Evolutionary conservation across 139 green algal genomes (phyloP).

Genomic region (Tetradesmus lagerheimii): DNA sequence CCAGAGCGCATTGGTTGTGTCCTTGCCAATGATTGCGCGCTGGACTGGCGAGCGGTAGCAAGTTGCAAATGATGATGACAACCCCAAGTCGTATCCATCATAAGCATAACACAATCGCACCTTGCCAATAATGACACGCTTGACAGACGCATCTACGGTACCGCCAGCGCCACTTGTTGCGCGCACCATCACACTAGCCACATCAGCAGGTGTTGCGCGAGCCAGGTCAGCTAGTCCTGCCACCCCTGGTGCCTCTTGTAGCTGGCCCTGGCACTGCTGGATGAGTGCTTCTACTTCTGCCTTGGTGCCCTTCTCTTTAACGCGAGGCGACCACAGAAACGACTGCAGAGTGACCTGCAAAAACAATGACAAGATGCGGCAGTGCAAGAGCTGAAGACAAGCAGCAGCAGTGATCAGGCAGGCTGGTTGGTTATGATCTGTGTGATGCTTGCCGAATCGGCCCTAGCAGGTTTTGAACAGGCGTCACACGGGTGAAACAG

Average conservation of each 20-base stretch:
- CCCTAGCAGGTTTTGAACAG: no score
- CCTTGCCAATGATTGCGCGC: no score
- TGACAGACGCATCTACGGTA: conserved; percentile 50
- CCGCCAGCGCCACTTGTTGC: not conserved
- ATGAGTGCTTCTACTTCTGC: conserved; percentile 47
- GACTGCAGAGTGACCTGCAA: conserved; percentile 70
- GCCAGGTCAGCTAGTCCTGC: not conserved
- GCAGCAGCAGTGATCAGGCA: not conserved
- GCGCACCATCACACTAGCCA: not conserved
- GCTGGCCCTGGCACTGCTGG: conserved; percentile 2
- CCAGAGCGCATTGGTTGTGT: no score
- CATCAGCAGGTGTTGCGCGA: not conserved
- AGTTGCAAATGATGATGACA: no score
- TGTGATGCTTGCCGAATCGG: no score
- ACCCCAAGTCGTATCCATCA: no score
- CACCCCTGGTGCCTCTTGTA: conserved; percentile 52
- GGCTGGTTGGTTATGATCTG: no score
- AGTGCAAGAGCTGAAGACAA: no score
- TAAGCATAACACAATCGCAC: conserved; percentile 45
- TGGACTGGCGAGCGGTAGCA: no score
- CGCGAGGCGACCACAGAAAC: conserved; percentile 63
- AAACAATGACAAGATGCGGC: not conserved
- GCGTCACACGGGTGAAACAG: no score
- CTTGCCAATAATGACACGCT: conserved; percentile 70
- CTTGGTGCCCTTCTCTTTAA: conserved; percentile 54